Evolutionary conservation across 2,329 filamentous ascomycete species (phyloP), one percentile per base, ranked within the genome.

Genomic region (Metarhizium anisopliae): DNA sequence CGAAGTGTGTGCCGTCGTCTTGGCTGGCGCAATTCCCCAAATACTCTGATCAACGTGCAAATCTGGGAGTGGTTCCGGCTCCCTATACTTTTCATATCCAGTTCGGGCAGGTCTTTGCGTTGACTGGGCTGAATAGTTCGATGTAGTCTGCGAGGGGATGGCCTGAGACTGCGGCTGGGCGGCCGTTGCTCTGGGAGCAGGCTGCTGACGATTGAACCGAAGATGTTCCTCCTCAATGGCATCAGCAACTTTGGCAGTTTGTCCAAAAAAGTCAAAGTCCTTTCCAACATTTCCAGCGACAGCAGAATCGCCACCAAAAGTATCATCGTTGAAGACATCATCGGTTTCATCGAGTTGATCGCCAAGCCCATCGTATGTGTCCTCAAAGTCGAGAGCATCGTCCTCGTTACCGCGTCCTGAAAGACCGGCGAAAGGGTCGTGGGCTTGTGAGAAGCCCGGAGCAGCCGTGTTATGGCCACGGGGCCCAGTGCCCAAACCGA

Each of bases 261-360:
- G 86, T 45, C 92, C 92, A 61, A 95, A 95, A 73, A 97, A 99
- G 71, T 99, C 94, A 66, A 97, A 97, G 71, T 99, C 93, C 69
- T 89, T 95, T 67, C 92, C 92, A 57, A 94, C 83, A 11, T 77
- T 77, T 35, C 77, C 71, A 42, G 69, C 61, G 18, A 69, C 67
- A 18, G 70, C 73, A 58, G 72, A 59, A 18, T 64, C 66, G 35
- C 67, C 68, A 47, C 75, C 89, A 68, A 99, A 99, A 2, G 94
- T 99, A 68, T 97, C 94, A 65, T 97, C 90, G 71, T 99, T 99
- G 79, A 96, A 90, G 52, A 82, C 90, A 76, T 99, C 94, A 66
- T 93, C 89, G 20, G 89, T 86, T 69, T 99, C 93, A 65, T 96
- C 86, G 40, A 99, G 85, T 70, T 89, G 85, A 67, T 96, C 89